Evolutionary conservation across 129 eudicot genomes (phyloP).

Genomic region (Flaveria linearis): DNA sequence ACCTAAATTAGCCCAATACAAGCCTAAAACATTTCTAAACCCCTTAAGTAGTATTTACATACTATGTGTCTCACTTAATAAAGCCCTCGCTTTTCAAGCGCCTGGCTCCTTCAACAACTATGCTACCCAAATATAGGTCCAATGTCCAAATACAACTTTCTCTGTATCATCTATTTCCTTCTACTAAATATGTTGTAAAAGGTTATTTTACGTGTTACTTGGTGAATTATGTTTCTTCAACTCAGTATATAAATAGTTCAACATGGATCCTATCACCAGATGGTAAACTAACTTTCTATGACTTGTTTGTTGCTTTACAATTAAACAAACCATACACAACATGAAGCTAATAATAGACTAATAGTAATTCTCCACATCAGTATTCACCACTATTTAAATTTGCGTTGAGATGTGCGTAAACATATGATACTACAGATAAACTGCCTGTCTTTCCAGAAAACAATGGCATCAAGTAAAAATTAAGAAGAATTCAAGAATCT

Average conservation of each 20-base stretch:
- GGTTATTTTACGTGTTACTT: slow-evolving; percentile 2
- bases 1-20: too few relatives aligned
- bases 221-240: slow-evolving; percentile 6
- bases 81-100: too few relatives aligned
- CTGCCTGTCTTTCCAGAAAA: background rate
- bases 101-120: too few relatives aligned
- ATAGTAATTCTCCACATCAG: slow-evolving; percentile 2
- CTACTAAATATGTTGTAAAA: background rate
- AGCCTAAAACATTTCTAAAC: too few relatives aligned
- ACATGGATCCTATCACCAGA: slow-evolving; percentile 2
- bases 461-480: background rate
- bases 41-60: too few relatives aligned
- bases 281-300: background rate
- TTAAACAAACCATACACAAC: slow-evolving; percentile 1
- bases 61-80: too few relatives aligned
- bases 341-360: background rate
- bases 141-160: slow-evolving; percentile 1
- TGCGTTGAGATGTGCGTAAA: background rate
- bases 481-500: background rate
- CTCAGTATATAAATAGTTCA: slow-evolving; percentile 2
- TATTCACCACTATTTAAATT: background rate
- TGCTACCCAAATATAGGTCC: background rate
- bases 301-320: slow-evolving; percentile 12
- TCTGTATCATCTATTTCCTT: slow-evolving; percentile 10
- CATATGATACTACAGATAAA: background rate